Percentiles rank a stretch among this genome's conserved stretches.
phyloP scores from a whole-genome alignment of 352 stramenopile genomes.

The Aphanomyces invadans region DNA sequence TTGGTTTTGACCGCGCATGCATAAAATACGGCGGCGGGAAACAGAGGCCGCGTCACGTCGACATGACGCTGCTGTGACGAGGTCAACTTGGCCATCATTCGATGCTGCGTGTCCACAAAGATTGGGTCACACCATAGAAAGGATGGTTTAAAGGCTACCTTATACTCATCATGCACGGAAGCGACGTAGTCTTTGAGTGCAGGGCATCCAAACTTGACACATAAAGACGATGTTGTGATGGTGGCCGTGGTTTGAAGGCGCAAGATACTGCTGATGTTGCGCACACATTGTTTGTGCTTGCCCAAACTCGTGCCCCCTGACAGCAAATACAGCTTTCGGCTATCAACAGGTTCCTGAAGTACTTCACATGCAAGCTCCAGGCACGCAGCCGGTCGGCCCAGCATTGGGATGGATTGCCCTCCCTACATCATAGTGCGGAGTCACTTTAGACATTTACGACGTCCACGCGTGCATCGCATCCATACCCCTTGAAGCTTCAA shows the following conservation, averaged over 20 bases:
- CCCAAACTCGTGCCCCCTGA: constrained; percentile 12
- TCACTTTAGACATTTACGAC: background rate
- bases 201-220: constrained; percentile 23
- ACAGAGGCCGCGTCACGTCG: constrained; percentile 20
- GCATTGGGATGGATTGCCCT: background rate
- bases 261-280: constrained; percentile 11
- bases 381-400: constrained; percentile 19
- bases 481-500: constrained; percentile 21
- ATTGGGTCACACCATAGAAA: background rate
- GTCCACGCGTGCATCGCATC: too few relatives aligned
- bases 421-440: background rate
- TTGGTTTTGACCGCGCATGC: constrained; percentile 17
- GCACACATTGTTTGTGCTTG: constrained; percentile 22
- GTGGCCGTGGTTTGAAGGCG: constrained; percentile 9
- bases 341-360: constrained; percentile 19
- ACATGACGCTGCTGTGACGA: constrained; percentile 1
- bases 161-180: constrained; percentile 21
- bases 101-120: background rate
- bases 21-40: constrained; percentile 20
- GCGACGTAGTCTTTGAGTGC: constrained; percentile 20
- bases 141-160: background rate
- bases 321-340: constrained; percentile 11
- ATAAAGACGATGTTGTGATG: constrained; percentile 16
- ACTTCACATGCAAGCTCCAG: constrained; percentile 22
- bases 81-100: constrained; percentile 16